phyloP scores from a whole-genome alignment of 352 stramenopile genomes.

The Globisporangium nagaii region DNA sequence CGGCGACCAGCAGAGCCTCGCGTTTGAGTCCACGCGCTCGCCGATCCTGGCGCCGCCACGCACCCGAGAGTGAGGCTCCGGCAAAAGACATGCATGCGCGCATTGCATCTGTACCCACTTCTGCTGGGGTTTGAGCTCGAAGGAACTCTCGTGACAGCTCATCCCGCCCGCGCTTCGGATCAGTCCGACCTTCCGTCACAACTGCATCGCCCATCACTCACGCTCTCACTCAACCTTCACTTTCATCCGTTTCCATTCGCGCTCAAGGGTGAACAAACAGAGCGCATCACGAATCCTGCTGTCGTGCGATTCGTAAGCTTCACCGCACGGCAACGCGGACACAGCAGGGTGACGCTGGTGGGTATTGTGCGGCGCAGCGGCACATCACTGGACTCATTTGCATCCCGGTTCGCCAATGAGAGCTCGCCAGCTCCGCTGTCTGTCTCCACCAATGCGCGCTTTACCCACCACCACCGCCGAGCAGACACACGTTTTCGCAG shows the following conservation, averaged over 20 bases:
- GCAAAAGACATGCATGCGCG: too few species aligned
- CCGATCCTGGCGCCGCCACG: background rate
- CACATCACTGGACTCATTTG: too few species aligned
- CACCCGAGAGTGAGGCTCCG: background rate
- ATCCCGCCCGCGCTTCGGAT: background rate
- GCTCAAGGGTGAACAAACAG: too few species aligned
- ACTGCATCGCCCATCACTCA: background rate
- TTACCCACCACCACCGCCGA: background rate
- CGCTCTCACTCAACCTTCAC: background rate
- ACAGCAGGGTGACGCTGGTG: too few species aligned
- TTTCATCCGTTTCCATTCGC: too few species aligned
- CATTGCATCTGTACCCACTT: too few species aligned
- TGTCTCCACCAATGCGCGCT: too few species aligned
- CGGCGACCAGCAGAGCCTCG: background rate
- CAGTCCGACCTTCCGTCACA: background rate
- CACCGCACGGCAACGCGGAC: too few species aligned
- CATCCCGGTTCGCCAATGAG: background rate
- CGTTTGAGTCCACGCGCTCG: background rate
- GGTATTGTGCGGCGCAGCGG: too few species aligned
- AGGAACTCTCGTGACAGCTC: background rate
- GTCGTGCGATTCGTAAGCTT: background rate
- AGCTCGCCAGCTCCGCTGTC: background rate
- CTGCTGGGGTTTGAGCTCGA: too few species aligned
- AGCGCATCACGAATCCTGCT: too few species aligned
- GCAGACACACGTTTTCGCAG: too few species aligned